A percentile compares a stretch with the other conserved stretches of the same genome.
phyloP scores from a whole-genome alignment of 2,329 filamentous ascomycete genomes.

The Fusarium begoniae region DNA sequence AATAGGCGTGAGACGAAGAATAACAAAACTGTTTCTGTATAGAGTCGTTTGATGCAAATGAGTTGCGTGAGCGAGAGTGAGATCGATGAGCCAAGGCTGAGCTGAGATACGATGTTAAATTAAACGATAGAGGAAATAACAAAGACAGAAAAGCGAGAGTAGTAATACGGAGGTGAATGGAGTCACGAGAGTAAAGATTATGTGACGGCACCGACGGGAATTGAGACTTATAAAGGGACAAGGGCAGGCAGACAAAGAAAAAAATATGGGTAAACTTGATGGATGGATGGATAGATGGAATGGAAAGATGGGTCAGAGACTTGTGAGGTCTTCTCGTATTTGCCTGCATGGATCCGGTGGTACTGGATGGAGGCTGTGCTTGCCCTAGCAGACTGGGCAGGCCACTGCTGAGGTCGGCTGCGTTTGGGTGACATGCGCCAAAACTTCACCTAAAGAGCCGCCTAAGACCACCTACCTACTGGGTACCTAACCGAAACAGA shows the following conservation, averaged over 20 bases:
- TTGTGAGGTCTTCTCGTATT: conserved; percentile 27
- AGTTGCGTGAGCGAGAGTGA: conserved; percentile 29
- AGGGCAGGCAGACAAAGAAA: conserved; percentile 24
- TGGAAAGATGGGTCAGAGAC: conserved; percentile 18
- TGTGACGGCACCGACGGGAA: conserved; percentile 9
- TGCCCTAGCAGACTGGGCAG: not conserved
- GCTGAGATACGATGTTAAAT: conserved; percentile 3
- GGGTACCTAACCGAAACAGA: conserved; percentile 3
- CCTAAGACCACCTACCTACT: not conserved
- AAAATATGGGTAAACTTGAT: not conserved
- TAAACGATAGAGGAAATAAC: conserved; percentile 12
- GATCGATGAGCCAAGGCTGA: conserved; percentile 16
- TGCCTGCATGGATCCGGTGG: conserved; percentile 6
- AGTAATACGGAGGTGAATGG: not conserved
- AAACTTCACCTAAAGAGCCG: conserved; percentile 1
- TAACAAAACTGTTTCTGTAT: not conserved
- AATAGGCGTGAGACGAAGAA: not conserved
- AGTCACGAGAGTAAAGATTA: conserved; percentile 22
- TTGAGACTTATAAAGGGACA: conserved; percentile 32
- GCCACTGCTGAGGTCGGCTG: not conserved
- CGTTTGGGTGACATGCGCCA: not conserved
- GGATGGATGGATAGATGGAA: conserved; percentile 4
- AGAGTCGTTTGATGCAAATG: conserved; percentile 18
- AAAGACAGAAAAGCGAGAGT: conserved; percentile 25
- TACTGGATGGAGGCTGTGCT: conserved; percentile 9